Evolutionary conservation across 208 protist species (phyloP), one percentile per base, ranked within the genome.

Genomic region (Naegleria lovaniensis): DNA sequence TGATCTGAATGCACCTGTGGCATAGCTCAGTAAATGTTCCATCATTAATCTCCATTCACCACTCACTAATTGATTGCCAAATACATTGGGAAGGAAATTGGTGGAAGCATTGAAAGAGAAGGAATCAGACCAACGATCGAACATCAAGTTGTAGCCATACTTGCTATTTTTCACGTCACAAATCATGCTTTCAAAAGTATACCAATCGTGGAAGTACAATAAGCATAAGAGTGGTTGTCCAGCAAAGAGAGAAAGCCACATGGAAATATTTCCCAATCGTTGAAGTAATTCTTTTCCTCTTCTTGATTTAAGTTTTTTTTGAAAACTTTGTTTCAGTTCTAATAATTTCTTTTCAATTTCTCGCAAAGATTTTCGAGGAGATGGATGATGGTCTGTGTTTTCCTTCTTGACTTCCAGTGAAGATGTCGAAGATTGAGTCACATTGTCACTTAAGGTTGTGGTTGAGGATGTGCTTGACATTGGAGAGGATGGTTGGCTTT

Each of bases 201-300:
- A 48, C 7, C 7, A 90, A 86, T 76, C 41, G 0, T 85, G 38
- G 52, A 86, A 90, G 41, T 90, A 90, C 0, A 76, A 33, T 13
- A 90, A 76, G 0, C 52, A 16, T 4, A 90, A 33, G 3, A 90
- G 33, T 39, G 88, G 88, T 38, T 90, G 88, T 36, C 48, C 88
- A 36, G 22, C 9, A 22, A 90, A 76, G 9, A 90, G 41, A 38
- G 25, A 40, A 7, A 90, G n/a, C 88, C 88, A 90, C 38, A 90
- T 58, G 4, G 15, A 59, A n/a, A n/a, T 39, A 76, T 90, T 90
- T n/a, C 88, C 88, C 15, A 88, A 2, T 85, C 38, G 38, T 29
- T 67, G 11, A 29, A 67, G 22, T 29, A 67, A 67, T 15, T 67
- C 22, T 29, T 67, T 67, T 15, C 55, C 22, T 67, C 22, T 67